Conservation (phyloP, 2,329 filamentous ascomycete genomes). For the Phaeosphaeriaceae sp. region DNA sequence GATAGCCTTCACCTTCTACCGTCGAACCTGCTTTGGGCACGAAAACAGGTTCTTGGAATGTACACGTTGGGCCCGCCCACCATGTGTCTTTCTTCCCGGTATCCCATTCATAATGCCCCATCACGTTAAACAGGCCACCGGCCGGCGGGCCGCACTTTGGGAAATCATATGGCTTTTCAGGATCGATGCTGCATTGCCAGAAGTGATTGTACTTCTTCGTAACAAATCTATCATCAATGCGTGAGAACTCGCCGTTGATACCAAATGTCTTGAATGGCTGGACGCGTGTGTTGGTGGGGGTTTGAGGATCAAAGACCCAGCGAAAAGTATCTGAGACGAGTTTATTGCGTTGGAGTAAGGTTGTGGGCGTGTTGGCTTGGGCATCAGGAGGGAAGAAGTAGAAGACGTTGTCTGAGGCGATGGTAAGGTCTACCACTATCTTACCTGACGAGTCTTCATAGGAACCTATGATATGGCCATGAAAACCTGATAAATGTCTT, state of each 20-base stretch:
- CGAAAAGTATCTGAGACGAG: constrained; percentile 47
- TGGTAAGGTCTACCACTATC: constrained; percentile 48
- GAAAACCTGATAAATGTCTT: constrained; percentile 38
- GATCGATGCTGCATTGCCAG: constrained; percentile 51
- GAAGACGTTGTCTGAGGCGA: constrained; percentile 54
- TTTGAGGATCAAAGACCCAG: constrained; percentile 50
- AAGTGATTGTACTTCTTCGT: constrained; percentile 49
- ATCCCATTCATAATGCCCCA: constrained; percentile 43
- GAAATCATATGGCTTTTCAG: constrained; percentile 36
- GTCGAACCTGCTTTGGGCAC: constrained; percentile 53
- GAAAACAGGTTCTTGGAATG: constrained; percentile 62
- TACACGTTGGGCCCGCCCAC: constrained; percentile 48
- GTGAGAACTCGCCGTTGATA: constrained; percentile 53
- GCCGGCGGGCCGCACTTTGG: constrained; percentile 41
- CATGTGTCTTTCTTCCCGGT: constrained; percentile 41
- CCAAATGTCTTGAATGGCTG: constrained; percentile 43
- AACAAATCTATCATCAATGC: constrained; percentile 54
- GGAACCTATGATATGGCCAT: constrained; percentile 52
- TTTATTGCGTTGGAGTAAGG: constrained; percentile 51
- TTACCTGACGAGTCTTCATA: constrained; percentile 50
- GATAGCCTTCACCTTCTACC: constrained; percentile 59
- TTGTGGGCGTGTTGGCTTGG: constrained; percentile 35
- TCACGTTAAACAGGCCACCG: constrained; percentile 41
- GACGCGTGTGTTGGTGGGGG: constrained; percentile 36
- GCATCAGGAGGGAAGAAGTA: constrained; percentile 50